phyloP scores from a whole-genome alignment of 306 rosid species.

The Vicia villosa region DNA sequence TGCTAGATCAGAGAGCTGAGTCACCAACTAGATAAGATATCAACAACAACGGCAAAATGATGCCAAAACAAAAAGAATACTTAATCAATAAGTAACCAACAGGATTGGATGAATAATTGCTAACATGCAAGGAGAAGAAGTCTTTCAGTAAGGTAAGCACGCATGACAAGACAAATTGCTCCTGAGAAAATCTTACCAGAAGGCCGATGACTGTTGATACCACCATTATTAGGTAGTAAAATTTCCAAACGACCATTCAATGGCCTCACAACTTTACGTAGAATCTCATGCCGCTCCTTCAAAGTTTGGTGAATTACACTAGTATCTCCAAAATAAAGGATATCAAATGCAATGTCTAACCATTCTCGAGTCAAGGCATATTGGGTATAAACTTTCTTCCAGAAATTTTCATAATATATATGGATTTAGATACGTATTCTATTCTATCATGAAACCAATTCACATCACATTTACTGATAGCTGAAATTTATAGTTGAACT shows the following conservation, averaged over 20 bases:
- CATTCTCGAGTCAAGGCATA: slow-evolving; percentile 63
- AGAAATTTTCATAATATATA: slow-evolving; percentile 32
- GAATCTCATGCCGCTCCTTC: slow-evolving; percentile 82
- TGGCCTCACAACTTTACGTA: slow-evolving; percentile 68
- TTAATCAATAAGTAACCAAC: not conserved
- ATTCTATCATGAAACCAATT: slow-evolving; percentile 39
- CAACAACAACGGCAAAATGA: not conserved
- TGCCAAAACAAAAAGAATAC: not conserved
- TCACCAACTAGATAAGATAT: not conserved
- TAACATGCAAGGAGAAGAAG: not conserved
- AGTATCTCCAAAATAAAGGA: slow-evolving; percentile 92
- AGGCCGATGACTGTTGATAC: slow-evolving; percentile 57
- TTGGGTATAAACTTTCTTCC: slow-evolving; percentile 16
- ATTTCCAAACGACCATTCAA: slow-evolving; percentile 77
- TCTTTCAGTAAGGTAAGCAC: not conserved
- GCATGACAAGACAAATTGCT: not conserved
- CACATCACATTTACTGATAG: slow-evolving; percentile 18
- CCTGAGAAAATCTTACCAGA: slow-evolving; percentile 51
- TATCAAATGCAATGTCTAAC: slow-evolving; percentile 90
- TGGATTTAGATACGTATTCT: slow-evolving; percentile 10
- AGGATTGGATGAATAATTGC: not conserved
- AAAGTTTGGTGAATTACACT: slow-evolving; percentile 91
- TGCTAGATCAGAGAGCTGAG: slow-evolving; percentile 9
- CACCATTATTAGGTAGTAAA: slow-evolving; percentile 79
- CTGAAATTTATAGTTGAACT: slow-evolving; percentile 35